A percentile compares a stretch with the other conserved stretches of the same genome.
Conservation (phyloP, 2,329 filamentous ascomycete species). For the Aspergillus melleus region DNA sequence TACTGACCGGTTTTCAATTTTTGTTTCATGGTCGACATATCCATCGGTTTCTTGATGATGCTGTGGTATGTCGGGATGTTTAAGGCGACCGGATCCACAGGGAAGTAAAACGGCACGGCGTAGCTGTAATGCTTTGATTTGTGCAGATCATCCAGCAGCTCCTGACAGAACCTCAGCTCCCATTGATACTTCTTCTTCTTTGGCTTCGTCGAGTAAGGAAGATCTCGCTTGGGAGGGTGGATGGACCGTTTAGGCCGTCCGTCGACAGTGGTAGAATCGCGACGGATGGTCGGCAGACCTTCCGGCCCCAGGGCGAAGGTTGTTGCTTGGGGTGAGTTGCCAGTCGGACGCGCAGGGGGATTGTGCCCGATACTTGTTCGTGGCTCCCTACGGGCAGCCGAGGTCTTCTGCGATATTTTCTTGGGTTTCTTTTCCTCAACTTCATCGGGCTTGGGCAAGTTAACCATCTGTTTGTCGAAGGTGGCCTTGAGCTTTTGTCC, state of each 20-base stretch:
- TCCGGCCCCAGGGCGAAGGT: slow-evolving; percentile 76
- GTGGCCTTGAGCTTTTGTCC: slow-evolving; percentile 62
- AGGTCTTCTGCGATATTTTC: slow-evolving; percentile 44
- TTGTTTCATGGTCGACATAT: slow-evolving; percentile 75
- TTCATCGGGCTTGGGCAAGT: slow-evolving; percentile 57
- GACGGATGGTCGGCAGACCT: slow-evolving; percentile 77
- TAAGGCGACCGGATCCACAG: slow-evolving; percentile 90
- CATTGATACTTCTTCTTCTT: slow-evolving; percentile 88
- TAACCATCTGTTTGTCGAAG: slow-evolving; percentile 61
- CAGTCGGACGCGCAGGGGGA: slow-evolving; percentile 31
- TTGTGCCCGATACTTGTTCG: slow-evolving; percentile 44
- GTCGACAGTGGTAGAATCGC: slow-evolving; percentile 76
- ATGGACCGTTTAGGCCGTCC: slow-evolving; percentile 90
- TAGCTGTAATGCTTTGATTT: slow-evolving; percentile 68
- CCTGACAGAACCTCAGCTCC: slow-evolving; percentile 87
- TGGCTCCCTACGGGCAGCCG: slow-evolving; percentile 51
- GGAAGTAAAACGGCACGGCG: slow-evolving; percentile 73
- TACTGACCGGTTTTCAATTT: slow-evolving; percentile 81
- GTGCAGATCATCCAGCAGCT: slow-evolving; percentile 74
- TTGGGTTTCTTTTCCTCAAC: slow-evolving; percentile 64
- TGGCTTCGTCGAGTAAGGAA: slow-evolving; percentile 84
- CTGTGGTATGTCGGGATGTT: slow-evolving; percentile 93
- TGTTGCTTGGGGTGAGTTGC: slow-evolving; percentile 43
- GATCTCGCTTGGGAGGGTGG: slow-evolving; percentile 86
- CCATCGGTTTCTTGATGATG: slow-evolving; percentile 96